Conservation (phyloP, 1,284 basidiomycete species). For the Boletus sp. region DNA sequence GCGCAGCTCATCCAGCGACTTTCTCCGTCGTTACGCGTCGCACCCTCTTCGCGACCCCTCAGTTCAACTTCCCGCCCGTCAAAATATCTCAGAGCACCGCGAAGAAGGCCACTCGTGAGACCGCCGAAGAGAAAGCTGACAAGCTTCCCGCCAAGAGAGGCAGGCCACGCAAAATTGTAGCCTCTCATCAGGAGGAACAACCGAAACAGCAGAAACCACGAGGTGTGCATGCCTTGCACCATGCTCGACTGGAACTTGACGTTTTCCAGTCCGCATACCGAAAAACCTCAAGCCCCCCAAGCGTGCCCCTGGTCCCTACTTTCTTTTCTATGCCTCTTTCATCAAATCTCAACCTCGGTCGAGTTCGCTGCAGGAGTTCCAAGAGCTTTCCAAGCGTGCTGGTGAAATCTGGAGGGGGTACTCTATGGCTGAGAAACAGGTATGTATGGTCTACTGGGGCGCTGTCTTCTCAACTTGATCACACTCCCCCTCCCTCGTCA, state of each 20-base stretch:
- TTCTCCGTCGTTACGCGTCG: conserved; percentile 19
- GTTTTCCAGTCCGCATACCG: conserved; percentile 16
- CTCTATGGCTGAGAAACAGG: conserved; percentile 29
- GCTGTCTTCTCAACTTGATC: neutral
- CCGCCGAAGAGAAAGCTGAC: neutral
- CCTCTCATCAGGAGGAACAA: neutral
- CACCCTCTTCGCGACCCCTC: conserved; percentile 26
- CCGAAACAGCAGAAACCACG: conserved; percentile 8
- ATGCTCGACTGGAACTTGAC: neutral
- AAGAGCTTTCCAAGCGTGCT: conserved; percentile 19
- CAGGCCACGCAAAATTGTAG: conserved; percentile 13
- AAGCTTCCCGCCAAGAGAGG: conserved; percentile 1
- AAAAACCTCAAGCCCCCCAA: conserved; percentile 27
- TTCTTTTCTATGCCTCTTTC: conserved; percentile 24
- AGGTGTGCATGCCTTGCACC: conserved; percentile 1
- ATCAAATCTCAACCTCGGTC: conserved; percentile 6
- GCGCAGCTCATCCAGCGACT: neutral
- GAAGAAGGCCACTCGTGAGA: conserved; percentile 4
- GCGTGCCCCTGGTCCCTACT: conserved; percentile 22
- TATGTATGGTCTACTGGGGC: neutral
- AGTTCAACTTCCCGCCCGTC: conserved; percentile 6
- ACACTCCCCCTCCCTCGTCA: conserved; percentile 1
- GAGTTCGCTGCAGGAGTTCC: neutral
- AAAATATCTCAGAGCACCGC: neutral
- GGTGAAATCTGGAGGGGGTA: conserved; percentile 22